phyloP scores from a whole-genome alignment of 2,329 filamentous ascomycete species.

The Pseudogymnoascus sp. region DNA sequence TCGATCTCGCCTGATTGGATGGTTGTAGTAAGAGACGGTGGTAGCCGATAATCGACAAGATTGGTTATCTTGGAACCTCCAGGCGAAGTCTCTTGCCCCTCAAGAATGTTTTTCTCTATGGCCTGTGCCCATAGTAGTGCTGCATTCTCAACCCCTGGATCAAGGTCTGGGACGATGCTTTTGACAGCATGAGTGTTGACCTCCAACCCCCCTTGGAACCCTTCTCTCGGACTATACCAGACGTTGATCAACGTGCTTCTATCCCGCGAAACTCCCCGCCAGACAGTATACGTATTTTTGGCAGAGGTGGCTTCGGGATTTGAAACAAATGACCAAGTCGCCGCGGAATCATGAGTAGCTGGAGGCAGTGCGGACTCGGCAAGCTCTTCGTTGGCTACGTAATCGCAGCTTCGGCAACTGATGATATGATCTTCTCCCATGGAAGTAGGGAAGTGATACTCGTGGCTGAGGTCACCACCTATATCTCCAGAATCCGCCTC shows the following conservation, averaged over 20 bases:
- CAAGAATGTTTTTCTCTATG: background rate
- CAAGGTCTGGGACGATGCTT: slow-evolving; percentile 55
- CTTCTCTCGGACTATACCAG: slow-evolving; percentile 35
- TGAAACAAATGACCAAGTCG: slow-evolving; percentile 2
- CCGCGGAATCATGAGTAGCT: background rate
- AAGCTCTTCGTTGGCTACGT: slow-evolving; percentile 84
- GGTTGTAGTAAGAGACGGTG: slow-evolving; percentile 5
- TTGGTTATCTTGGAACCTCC: slow-evolving; percentile 27
- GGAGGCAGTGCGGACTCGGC: slow-evolving; percentile 36
- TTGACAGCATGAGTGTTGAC: slow-evolving; percentile 60
- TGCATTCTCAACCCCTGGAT: slow-evolving; percentile 59
- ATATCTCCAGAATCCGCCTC: slow-evolving; percentile 94
- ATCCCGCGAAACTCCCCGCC: slow-evolving; percentile 61
- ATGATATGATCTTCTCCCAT: slow-evolving; percentile 83
- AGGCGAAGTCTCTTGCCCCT: background rate
- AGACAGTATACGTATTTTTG: slow-evolving; percentile 32
- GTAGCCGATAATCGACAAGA: slow-evolving; percentile 32
- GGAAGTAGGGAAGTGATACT: slow-evolving; percentile 76
- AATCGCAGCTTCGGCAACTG: slow-evolving; percentile 63
- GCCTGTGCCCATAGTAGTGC: slow-evolving; percentile 41
- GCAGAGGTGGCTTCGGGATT: background rate
- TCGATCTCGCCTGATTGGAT: slow-evolving; percentile 12
- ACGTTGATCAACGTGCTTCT: slow-evolving; percentile 60
- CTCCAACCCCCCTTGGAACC: slow-evolving; percentile 25
- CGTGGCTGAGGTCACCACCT: slow-evolving; percentile 86